phyloP scores from a whole-genome alignment of 2,329 filamentous ascomycete species.

The Neospermospora avenae region DNA sequence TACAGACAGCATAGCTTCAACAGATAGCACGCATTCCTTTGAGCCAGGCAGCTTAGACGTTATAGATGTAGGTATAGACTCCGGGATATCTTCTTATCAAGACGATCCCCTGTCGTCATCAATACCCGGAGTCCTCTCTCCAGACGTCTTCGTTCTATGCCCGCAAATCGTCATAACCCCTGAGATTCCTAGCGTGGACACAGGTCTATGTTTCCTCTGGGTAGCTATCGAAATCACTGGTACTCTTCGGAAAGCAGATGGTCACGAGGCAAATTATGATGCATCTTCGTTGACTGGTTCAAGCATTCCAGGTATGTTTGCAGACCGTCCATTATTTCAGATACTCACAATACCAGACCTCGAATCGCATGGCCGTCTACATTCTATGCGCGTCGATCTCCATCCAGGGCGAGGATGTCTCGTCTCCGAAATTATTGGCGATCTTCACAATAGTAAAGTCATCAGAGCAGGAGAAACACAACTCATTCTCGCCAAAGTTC shows the following conservation, averaged over 20 bases:
- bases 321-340: not conserved
- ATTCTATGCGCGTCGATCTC: conserved; percentile 32
- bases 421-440: conserved; percentile 30
- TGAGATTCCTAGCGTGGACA: conserved; percentile 32
- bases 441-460: conserved; percentile 26
- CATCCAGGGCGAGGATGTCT: conserved; percentile 26
- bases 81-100: conserved; percentile 18
- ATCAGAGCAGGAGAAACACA: conserved; percentile 28
- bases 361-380: conserved; percentile 27
- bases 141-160: conserved; percentile 23
- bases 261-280: conserved; percentile 1
- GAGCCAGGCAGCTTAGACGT: conserved; percentile 20
- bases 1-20: conserved; percentile 6
- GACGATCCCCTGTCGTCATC: conserved; percentile 1
- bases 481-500: conserved; percentile 32
- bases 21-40: conserved; percentile 8
- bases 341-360: conserved; percentile 14
- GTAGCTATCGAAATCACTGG: conserved; percentile 38
- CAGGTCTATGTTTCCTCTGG: conserved; percentile 34
- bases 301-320: conserved; percentile 6
- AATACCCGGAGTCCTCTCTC: not conserved
- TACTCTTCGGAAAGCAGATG: conserved; percentile 24
- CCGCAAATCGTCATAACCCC: conserved; percentile 34
- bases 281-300: not conserved
- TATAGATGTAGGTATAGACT: conserved; percentile 20